A percentile compares a stretch with the other conserved stretches of the same genome.
Conservation (phyloP, 1,139 yeast genomes). For the Saccharomycopsis hybrid region DNA sequence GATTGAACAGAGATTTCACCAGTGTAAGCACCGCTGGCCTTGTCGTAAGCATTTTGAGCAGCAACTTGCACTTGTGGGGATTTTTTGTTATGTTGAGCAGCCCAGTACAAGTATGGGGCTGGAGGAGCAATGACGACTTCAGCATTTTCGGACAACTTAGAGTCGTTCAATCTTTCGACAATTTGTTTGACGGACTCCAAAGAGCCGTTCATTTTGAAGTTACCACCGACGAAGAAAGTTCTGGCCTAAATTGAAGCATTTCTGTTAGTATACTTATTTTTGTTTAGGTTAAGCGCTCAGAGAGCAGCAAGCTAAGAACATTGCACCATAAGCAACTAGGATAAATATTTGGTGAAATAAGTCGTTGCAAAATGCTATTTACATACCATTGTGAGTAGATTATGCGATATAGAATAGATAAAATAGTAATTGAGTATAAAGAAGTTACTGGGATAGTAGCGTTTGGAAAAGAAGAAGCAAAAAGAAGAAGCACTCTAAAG, state of each 20-base stretch:
- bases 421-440: too few species aligned
- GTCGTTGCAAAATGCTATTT: too few species aligned
- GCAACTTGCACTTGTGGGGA: constrained; percentile 64
- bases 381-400: too few species aligned
- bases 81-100: constrained; percentile 65
- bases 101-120: constrained; percentile 78
- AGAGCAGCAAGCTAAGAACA: too few species aligned
- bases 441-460: not conserved
- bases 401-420: too few species aligned
- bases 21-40: constrained; percentile 94
- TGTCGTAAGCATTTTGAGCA: constrained; percentile 86
- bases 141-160: constrained; percentile 60
- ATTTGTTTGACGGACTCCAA: constrained; percentile 77
- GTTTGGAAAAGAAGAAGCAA: not conserved
- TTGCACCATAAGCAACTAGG: too few species aligned
- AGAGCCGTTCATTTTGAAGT: constrained; percentile 98
- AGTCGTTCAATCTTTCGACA: constrained; percentile 74
- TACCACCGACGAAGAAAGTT: constrained; percentile 95
- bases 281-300: too few species aligned
- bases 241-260: constrained; percentile 49
- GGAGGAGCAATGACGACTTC: constrained; percentile 98
- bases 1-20: constrained; percentile 93
- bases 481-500: not conserved
- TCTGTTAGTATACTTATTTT: not conserved
- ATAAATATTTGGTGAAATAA: too few species aligned